Base-by-base conservation (phyloP, 2,329 filamentous ascomycete species). In the Penicillium sp. region DNA sequence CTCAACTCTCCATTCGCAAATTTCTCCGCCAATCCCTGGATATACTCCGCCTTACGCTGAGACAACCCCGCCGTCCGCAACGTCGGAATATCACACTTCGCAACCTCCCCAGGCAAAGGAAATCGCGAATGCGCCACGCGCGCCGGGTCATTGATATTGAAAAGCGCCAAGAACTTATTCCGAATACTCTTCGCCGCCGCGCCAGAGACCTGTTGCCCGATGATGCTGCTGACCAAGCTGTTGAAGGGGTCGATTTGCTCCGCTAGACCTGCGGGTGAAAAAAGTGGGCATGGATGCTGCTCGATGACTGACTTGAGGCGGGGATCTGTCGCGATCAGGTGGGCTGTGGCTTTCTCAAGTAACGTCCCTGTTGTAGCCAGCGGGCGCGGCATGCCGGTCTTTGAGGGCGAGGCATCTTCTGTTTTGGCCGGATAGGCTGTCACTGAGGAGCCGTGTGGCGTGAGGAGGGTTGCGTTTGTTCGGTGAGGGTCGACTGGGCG, bases 151-250 rank as follows among this genome's bases (percentile, higher is more conserved):
- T 71, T 65, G 5, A 72, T 63, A 31, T 75, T 69, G 70, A 96
- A 96, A 5, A 96, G 75, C 1, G 76, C 79, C 18, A 95, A 75
- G 69, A 96, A 96, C 58, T 90, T 92, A 44, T 81, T 82, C 70
- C 92, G 92, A 74, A 99, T 97, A 5, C 89, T 89, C 52, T 84
- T 87, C 11, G 94, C 94, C 0, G 94, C 94, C 5, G 91, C 90
- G 16, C 92, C 91, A 0, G 91, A 96, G 18, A 99, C 92, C 75
- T 99, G 94, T 74, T 97, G 94, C 47, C 90, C 91, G 63, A 97
- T 95, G 67, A 99, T 96, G 46, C 91, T 88, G 70, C 87, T 92
- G 35, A 84, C 81, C 30, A 99, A 79, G 51, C 84, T 86, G 62
- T 88, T 86, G 66, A 96, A 99, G 0, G 94, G 94, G 71, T 97